phyloP scores from a whole-genome alignment of 768 basidiomycete genomes.

The Hemileccinum rubropunctum region DNA sequence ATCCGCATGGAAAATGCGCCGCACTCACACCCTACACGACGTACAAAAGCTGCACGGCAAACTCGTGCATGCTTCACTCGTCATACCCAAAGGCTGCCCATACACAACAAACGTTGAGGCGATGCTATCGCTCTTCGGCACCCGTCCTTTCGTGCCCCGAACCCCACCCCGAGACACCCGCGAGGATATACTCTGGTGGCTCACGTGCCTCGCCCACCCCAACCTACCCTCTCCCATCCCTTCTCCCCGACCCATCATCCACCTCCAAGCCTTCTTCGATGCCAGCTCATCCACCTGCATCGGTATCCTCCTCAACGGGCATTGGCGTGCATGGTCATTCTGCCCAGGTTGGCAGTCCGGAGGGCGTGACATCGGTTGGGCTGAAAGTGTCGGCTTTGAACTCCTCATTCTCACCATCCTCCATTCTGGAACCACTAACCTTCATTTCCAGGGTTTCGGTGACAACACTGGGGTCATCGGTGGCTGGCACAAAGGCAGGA shows the following conservation, averaged over 20 bases:
- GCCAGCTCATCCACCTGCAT: neutral
- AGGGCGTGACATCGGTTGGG: conserved; percentile 43
- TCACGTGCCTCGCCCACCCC: neutral
- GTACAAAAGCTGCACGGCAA: no score
- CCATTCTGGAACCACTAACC: neutral
- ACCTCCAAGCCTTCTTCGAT: neutral
- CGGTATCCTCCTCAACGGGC: conserved; percentile 15
- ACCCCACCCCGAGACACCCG: no score
- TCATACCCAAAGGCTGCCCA: no score
- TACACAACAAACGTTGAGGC: no score
- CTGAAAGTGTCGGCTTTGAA: conserved; percentile 42
- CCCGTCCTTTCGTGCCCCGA: no score
- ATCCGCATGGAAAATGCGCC: neutral
- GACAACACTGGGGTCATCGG: conserved; percentile 39
- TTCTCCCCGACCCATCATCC: neutral
- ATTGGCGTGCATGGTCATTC: conserved; percentile 35
- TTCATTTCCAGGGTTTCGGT: conserved; percentile 2
- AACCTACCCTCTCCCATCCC: neutral
- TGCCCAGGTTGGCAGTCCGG: conserved; percentile 31
- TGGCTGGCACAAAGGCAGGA: conserved; percentile 33
- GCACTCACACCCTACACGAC: no score
- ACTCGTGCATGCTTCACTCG: no score
- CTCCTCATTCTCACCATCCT: conserved; percentile 30
- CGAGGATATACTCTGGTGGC: neutral
- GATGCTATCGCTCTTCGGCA: no score